phyloP scores from a whole-genome alignment of 2,329 filamentous ascomycete genomes.

The Leptodontidium sp. region DNA sequence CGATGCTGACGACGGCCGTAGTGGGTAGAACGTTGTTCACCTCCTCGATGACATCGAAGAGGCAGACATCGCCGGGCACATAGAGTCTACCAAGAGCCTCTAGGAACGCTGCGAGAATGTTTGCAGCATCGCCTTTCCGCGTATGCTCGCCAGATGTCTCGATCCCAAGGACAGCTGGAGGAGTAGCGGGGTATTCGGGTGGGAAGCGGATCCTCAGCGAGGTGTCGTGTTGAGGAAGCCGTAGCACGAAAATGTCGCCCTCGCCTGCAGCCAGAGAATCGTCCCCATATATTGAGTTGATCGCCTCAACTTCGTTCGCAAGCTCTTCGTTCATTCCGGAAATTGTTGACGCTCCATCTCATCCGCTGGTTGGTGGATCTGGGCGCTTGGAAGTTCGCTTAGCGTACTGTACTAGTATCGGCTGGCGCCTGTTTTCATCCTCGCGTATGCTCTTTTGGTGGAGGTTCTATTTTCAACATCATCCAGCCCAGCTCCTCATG shows the following conservation, averaged over 20 bases:
- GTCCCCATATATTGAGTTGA: conserved; percentile 84
- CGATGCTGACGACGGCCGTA: no score
- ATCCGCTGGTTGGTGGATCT: no score
- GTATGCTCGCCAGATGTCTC: conserved; percentile 77
- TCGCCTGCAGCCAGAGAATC: conserved; percentile 61
- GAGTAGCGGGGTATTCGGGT: conserved; percentile 74
- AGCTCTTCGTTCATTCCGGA: conserved; percentile 54
- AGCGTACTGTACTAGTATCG: no score
- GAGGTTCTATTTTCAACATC: no score
- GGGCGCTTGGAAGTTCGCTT: no score
- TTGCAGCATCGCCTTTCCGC: conserved; percentile 74
- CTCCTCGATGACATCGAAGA: conserved; percentile 92
- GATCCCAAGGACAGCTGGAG: conserved; percentile 78
- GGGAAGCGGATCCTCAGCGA: conserved; percentile 75
- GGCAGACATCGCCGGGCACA: conserved; percentile 77
- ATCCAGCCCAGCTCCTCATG: no score
- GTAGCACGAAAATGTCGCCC: conserved; percentile 64
- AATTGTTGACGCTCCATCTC: no score
- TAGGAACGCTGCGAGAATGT: conserved; percentile 73
- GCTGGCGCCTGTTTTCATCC: no score
- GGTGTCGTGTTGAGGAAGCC: conserved; percentile 65
- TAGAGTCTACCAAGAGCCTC: conserved; percentile 74
- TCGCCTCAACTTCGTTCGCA: conserved; percentile 77
- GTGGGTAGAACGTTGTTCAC: conserved; percentile 51
- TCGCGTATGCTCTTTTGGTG: no score